Evolutionary conservation across 495 filamentous ascomycete species (phyloP), one percentile per base, ranked within the genome.

Genomic region (Penicillium antarcticum): DNA sequence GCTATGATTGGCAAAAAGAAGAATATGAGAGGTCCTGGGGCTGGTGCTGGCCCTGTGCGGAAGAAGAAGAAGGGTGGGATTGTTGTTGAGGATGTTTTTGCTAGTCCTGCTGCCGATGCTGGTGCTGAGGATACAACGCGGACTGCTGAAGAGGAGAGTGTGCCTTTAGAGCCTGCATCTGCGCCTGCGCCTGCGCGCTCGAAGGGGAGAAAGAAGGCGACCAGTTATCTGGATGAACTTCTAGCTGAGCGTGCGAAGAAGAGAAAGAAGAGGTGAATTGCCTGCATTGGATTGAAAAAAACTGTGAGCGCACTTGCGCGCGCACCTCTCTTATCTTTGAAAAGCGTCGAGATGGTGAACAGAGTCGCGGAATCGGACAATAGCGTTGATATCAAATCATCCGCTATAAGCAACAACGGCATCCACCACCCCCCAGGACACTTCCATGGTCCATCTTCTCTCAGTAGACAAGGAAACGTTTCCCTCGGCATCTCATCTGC

Each of bases 201-300:
- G 3, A 73, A 66, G 41, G 58, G 64, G 26, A 67, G 55, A 53
- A 73, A 67, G 50, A 73, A 72, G 59, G 65, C 68, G 10, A 72
- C 70, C 9, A 76, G 72, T 38, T 81, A 77, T 48, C 53, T 81
- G 46, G 79, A 81, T 65, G 75, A 79, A 47, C 58, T 80, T 35
- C 55, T 81, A 36, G 67, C 68, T 18, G 72, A 80, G 41, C 70
- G 75, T 51, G 69, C 66, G n/a, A 75, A 74, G 55, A 79, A 79
- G 60, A 80, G 72, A 43, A 80, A 75, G 62, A 80, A 77, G 65
- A 80, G 71, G 71, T 69, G 73, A 73, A 45, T 63, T 57, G 21
- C 48, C 61, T 10, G 11, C n/a, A 38, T 45, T 10, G 36, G 39
- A 21, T 44, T 26, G 39, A 46, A 32, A 35, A 18, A 17, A 51